Base-by-base conservation (phyloP, 2,329 filamentous ascomycete genomes). In the Ceratocystis alfenasii region DNA sequence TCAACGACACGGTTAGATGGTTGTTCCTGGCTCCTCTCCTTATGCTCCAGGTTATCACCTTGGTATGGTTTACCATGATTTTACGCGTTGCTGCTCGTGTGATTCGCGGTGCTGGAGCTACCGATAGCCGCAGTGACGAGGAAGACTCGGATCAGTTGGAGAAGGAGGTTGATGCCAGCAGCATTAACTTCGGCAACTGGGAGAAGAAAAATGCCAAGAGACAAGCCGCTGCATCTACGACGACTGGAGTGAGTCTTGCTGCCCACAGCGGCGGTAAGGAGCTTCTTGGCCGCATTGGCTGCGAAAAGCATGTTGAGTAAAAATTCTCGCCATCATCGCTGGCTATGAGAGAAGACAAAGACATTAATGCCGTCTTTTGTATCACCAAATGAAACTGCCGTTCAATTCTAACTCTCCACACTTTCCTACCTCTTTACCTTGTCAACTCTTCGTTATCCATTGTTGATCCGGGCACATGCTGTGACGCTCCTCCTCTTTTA, bases 11-110 rank as follows among this genome's bases (percentile, higher is more conserved):
- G 10, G 84, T 96, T 71, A 86, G 87, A 71, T 88, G 84, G 81
- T 79, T 81, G 12, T 97, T 97, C 77, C 78, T 97, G 17, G 79
- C 81, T 8, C 81, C 90, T 48, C 83, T 99, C 2, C 78, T 95
- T 12, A 82, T 87, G 46, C 80, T 99, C 25, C 91, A 97, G 75
- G 78, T 81, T 25, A 82, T 99, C 64, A 91, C 89, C 41, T 78
- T 95, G 45, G 81, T 89, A 68, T 97, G 94, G 94, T 95, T 97
- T 72, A 81, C 80, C 69, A 88, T 96, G 85, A 96, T 97, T 70
- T 76, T 92, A 48, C 84, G 86, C 66, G 89, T 99, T 1, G 91
- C 91, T 25, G 81, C 88, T 69, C 86, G 87, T 68, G 91, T 97
- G 5, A 73, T 97, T 45, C 83, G 81, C 63, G 92, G 93, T 41